Evolutionary conservation across 345 rosid genomes (phyloP).

Genomic region (Chamaenerion angustifolium): DNA sequence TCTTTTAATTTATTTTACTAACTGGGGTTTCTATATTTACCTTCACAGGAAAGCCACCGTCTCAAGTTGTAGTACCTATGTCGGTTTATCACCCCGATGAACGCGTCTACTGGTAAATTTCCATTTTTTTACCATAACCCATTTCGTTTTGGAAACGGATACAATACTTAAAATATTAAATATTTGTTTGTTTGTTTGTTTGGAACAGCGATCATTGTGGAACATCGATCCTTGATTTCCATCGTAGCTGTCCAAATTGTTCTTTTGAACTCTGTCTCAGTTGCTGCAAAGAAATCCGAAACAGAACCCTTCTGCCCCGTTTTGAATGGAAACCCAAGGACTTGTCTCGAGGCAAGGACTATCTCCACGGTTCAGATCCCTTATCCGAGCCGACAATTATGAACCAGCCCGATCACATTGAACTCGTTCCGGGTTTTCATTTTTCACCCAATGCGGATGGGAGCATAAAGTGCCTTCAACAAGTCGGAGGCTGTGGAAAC

Average conservation of each 20-base stretch:
- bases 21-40: neutral
- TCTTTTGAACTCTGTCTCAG: conserved; percentile 62
- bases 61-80: conserved; percentile 21
- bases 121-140: neutral
- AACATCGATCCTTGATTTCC: conserved; percentile 74
- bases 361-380: conserved; percentile 61
- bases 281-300: conserved; percentile 72
- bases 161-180: neutral
- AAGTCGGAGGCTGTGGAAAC: conserved; percentile 69
- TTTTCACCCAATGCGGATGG: conserved; percentile 42
- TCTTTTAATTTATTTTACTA: neutral
- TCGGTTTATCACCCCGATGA: conserved; percentile 40
- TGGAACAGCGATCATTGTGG: conserved; percentile 70
- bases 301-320: conserved; percentile 24
- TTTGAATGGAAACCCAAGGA: conserved; percentile 28
- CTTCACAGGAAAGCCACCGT: conserved; percentile 14
- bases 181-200: neutral
- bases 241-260: conserved; percentile 68
- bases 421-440: conserved; percentile 13
- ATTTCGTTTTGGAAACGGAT: neutral
- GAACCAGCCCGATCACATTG: conserved; percentile 1
- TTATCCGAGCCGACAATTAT: conserved; percentile 9
- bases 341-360: conserved; percentile 36
- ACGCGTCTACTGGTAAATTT: conserved; percentile 65
- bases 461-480: conserved; percentile 46